phyloP scores from a whole-genome alignment of 345 rosid species.

The Arabis hirsuta region DNA sequence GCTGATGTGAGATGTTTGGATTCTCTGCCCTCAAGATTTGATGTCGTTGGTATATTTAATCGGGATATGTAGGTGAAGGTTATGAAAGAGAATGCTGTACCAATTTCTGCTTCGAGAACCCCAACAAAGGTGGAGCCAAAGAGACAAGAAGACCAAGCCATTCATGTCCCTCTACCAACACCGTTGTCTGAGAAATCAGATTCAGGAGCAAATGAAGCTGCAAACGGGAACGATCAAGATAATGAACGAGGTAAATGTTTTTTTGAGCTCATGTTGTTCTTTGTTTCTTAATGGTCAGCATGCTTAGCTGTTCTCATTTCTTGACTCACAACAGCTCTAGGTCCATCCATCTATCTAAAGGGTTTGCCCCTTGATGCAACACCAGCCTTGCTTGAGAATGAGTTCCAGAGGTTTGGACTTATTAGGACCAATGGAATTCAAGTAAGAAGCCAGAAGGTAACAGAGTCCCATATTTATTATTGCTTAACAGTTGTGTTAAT shows the following conservation, averaged over 20 bases:
- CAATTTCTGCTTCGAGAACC: constrained; percentile 49
- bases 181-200: constrained; percentile 51
- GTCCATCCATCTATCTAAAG: constrained; percentile 87
- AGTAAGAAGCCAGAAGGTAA: constrained; percentile 81
- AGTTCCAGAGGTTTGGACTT: constrained; percentile 87
- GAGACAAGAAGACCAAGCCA: constrained; percentile 61
- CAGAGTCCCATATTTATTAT: not conserved
- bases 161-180: constrained; percentile 51
- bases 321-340: constrained; percentile 54
- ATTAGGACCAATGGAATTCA: constrained; percentile 83
- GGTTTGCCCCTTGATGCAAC: constrained; percentile 78
- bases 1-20: not conserved
- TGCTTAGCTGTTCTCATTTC: constrained; percentile 11
- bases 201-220: constrained; percentile 51
- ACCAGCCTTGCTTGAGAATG: constrained; percentile 68
- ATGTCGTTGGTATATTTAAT: constrained; percentile 1
- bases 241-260: constrained; percentile 51
- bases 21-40: constrained; percentile 6
- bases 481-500: not conserved
- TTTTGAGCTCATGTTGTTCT: not conserved
- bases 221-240: constrained; percentile 70
- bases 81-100: constrained; percentile 67
- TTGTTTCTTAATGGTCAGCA: not conserved
- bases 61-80: constrained; percentile 65
- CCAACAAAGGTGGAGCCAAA: constrained; percentile 59